phyloP scores from a whole-genome alignment of 495 filamentous ascomycete species.

The Evernia prunastri region DNA sequence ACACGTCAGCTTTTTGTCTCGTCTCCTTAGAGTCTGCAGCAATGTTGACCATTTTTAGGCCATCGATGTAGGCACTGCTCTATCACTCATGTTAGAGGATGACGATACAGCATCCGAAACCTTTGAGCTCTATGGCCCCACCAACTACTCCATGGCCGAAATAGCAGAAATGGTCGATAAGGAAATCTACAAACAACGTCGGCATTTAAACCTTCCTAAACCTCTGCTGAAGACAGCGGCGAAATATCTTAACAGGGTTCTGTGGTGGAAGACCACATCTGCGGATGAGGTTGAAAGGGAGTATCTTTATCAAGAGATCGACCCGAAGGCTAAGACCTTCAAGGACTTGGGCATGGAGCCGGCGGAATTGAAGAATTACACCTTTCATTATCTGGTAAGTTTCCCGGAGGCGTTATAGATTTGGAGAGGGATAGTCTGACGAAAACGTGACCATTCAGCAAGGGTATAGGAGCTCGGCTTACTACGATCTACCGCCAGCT shows the following conservation, averaged over 20 bases:
- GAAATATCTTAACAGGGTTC: constrained; percentile 60
- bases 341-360: constrained; percentile 86
- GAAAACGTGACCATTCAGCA: constrained; percentile 47
- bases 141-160: constrained; percentile 82
- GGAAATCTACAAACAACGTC: constrained; percentile 83
- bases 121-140: constrained; percentile 90
- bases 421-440: constrained; percentile 23
- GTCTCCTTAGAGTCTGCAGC: background rate
- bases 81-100: constrained; percentile 83
- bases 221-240: constrained; percentile 63
- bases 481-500: constrained; percentile 87
- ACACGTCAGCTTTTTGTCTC: constrained; percentile 56
- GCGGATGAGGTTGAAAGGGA: constrained; percentile 89
- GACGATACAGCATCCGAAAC: constrained; percentile 86
- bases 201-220: constrained; percentile 91
- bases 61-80: constrained; percentile 79
- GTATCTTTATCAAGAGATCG: constrained; percentile 90
- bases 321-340: constrained; percentile 89
- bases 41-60: constrained; percentile 42
- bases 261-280: constrained; percentile 84
- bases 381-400: constrained; percentile 88
- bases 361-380: constrained; percentile 70
- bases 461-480: constrained; percentile 72
- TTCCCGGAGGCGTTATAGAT: background rate
- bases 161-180: constrained; percentile 81